Evolutionary conservation across 441 rosid genomes (phyloP), one percentile per base, ranked within the genome.

Genomic region (Euphorbia schlechtendalii): DNA sequence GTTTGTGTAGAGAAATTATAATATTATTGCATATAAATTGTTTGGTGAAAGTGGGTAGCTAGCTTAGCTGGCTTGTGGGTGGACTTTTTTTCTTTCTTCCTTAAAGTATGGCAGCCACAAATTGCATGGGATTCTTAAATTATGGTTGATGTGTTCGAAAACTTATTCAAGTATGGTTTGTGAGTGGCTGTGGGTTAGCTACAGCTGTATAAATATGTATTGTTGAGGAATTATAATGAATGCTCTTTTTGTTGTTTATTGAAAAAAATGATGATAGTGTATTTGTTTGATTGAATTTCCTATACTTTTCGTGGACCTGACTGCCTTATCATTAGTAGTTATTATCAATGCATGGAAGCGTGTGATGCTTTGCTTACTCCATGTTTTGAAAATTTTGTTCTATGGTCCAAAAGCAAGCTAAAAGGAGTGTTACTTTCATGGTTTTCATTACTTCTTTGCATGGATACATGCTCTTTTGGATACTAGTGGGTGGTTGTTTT

Each of bases 11-110:
- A 38, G n/a, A 17, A 28, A 38, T 46, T 17, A 11, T 9, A 32
- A 18, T 32, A 32, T 32, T 32, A 32, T 32, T 32, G 34, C 51
- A 15, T 17, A 9, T 43, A 58, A 36, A 63, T 28, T 24, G 67
- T 72, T 72, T 65, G 76, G 70, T 51, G 6, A 49, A 59, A 17
- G 8, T 57, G 38, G 18, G 22, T 67, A 59, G 81, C 77, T 77
- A 77, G 77, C 75, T 56, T 67, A 62, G 79, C 77, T 76, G 81
- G 75, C 73, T 51, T 52, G 36, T 45, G 17, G 25, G 27, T 60
- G 59, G 18, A 67, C 3, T 32, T 61, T 58, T 46, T 43, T 60
- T 53, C 62, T 64, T 55, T 67, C 53, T n/a, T 71, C 63, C 43
- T 54, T 56, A 8, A 56, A 65, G 65, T 25, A 66, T 69, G 78